These are phyloP conservation scores for Pachyrhizus erosus DNA, from an alignment of 306 rosid species.

Conservation along the genomic window DNA sequence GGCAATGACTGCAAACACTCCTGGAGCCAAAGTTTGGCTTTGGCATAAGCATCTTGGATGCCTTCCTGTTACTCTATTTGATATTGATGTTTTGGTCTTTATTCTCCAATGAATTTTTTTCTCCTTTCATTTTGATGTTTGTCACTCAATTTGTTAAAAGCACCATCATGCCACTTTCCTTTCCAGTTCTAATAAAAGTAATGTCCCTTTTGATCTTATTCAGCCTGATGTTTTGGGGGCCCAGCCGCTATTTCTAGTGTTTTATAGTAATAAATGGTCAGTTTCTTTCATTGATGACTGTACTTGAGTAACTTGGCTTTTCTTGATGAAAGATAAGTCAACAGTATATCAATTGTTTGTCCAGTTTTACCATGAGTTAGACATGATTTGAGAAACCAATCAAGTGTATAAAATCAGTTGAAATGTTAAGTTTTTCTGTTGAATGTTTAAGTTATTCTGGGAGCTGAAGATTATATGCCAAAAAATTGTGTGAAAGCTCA, in stretches of 20 bases:
- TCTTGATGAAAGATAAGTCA: background rate
- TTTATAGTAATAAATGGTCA: background rate
- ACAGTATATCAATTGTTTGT: background rate
- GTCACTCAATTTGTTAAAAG: background rate
- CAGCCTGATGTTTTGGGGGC: background rate
- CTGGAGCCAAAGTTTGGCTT: background rate
- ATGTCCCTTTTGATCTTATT: background rate
- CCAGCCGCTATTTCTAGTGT: background rate
- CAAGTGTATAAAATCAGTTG: background rate
- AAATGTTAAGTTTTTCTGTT: background rate
- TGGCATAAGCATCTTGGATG: background rate
- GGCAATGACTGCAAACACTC: background rate
- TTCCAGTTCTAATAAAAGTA: constrained; percentile 4
- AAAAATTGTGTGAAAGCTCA: background rate
- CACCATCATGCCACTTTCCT: background rate
- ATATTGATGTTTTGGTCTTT: background rate
- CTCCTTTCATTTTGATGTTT: constrained; percentile 2
- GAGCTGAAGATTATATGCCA: background rate
- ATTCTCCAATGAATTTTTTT: background rate
- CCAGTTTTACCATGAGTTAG: background rate
- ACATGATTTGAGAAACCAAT: background rate
- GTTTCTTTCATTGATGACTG: background rate
- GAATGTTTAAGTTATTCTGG: background rate
- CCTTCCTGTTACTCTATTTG: background rate
- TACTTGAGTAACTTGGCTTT: background rate